Evolutionary conservation across 352 stramenopile genomes (phyloP).

Genomic region (Elongisporangium prolatum): DNA sequence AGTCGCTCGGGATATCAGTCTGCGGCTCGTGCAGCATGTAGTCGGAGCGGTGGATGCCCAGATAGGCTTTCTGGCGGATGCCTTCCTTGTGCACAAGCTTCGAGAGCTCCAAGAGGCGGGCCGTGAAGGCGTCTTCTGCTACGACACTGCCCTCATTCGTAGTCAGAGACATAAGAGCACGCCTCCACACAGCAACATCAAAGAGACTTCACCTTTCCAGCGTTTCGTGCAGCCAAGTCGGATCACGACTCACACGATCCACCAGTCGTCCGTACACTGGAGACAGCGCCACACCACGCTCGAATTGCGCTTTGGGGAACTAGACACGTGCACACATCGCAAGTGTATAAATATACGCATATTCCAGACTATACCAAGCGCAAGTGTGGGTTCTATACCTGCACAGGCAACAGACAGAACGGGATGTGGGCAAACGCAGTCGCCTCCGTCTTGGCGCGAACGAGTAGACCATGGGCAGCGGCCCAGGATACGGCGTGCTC

Average conservation of each 20-base stretch:
- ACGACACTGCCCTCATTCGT: conserved; percentile 35
- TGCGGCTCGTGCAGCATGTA: conserved; percentile 93
- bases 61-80: conserved; percentile 72
- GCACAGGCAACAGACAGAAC: conserved; percentile 66
- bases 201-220: conserved; percentile 32
- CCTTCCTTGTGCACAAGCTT: conserved; percentile 60
- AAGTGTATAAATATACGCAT: too few species aligned
- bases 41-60: conserved; percentile 92
- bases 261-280: conserved; percentile 72
- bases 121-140: conserved; percentile 86
- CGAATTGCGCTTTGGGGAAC: conserved; percentile 53
- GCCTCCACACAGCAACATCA: not conserved
- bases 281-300: conserved; percentile 59
- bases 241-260: conserved; percentile 76
- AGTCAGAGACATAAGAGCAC: not conserved
- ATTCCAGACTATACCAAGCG: too few species aligned
- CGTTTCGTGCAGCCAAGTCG: conserved; percentile 70
- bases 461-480: conserved; percentile 65
- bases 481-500: conserved; percentile 73
- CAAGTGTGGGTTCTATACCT: conserved; percentile 16
- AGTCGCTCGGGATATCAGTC: conserved; percentile 19
- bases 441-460: conserved; percentile 21
- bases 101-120: conserved; percentile 72
- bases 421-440: conserved; percentile 73
- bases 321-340: conserved; percentile 3